Base-by-base conservation (phyloP, 2,329 filamentous ascomycete genomes). In the Trichoderma arundinaceum region DNA sequence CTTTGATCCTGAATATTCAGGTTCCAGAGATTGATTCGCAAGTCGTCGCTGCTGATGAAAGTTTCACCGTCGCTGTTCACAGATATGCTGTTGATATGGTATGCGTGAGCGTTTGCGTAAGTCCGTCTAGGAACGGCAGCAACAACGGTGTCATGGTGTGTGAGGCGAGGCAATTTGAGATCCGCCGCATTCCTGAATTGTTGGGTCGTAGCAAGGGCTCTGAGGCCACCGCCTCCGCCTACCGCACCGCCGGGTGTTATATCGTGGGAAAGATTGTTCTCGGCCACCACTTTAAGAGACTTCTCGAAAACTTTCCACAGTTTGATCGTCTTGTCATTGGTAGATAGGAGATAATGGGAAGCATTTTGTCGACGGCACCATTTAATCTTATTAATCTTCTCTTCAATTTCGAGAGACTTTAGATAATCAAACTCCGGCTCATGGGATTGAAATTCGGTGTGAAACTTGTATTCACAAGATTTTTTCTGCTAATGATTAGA, bases 301-400 rank as follows among this genome's bases (percentile, higher is more conserved):
- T 99, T 99, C 82, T 99, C 95, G 74, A 98, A 99, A 58, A 99
- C 94, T 80, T 99, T 99, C 95, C 95, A 99, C 72, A 99, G 84
- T 84, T 99, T 99, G 86, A 99, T 99, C 48, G 95, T 99, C 85
- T 99, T 99, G 84, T 99, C 95, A 78, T 99, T 99, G 73, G 95
- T 99, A 49, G 95, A 98, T 65, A 99, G 88, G 60, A 99, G 88
- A 79, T 97, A 99, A 82, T 99, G 95, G 64, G 95, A 98, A 68
- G 94, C 92, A 84, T 99, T 99, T 81, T 98, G 94, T 80, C 95
- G 90, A 76, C 91, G 90, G 80, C 95, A 99, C 95, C 95, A 99
- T 81, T 98, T 99, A 83, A 99, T 99, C 85, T 99, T 99, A 86
- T 99, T 99, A 86, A 99, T 99, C 84, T 99, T 99, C 81, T 99